Base-by-base conservation (phyloP, 306 rosid genomes). In the Purshia tridentata region DNA sequence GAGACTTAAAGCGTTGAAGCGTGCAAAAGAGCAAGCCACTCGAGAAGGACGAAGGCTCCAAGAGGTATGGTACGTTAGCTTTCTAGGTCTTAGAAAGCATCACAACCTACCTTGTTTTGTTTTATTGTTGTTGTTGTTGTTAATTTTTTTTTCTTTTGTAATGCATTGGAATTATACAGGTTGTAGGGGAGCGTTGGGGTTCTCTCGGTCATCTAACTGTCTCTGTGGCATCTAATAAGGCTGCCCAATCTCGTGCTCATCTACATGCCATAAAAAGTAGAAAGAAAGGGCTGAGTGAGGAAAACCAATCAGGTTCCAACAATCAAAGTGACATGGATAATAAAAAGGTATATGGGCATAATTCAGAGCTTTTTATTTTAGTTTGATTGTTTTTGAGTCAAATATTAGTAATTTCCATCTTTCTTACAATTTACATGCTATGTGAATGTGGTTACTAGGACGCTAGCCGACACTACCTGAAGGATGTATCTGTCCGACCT, bases 1-100 rank as follows among this genome's bases (percentile, higher is more conserved):
- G 98, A 91, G 95, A 79, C 91, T 89, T 57, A 94, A 94, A 88
- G 98, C 98, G 15, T 76, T 89, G 87, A 94, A 91, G 74, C 97
- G 98, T 48, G 96, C 98, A 23, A 84, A 88, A 83, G 96, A 94
- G 80, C 97, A 91, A 84, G 96, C 96, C 62, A 84, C 88, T 72
- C 86, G 96, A 72, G 96, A 91, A 66, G 97, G 97, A 41, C 80
- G 84, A 20, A 77, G 67, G 74, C 75, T 86, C 60, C 75, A 85
- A 0, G 87, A 91, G 91, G 98, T 83, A 79, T 69, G 65, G 48
- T 77, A 55, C 22, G 41, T 66, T 73, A 47, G 47, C 81, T 76
- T 81, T 55, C 44, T 23, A 69, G 8, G 74, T 79, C 37, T 55
- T 55, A 74, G 66, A 23, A 52, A 18, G 65, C 22, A 58, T 67